Base-by-base conservation (phyloP, 2,329 filamentous ascomycete genomes). In the Hysterium pulicare region DNA sequence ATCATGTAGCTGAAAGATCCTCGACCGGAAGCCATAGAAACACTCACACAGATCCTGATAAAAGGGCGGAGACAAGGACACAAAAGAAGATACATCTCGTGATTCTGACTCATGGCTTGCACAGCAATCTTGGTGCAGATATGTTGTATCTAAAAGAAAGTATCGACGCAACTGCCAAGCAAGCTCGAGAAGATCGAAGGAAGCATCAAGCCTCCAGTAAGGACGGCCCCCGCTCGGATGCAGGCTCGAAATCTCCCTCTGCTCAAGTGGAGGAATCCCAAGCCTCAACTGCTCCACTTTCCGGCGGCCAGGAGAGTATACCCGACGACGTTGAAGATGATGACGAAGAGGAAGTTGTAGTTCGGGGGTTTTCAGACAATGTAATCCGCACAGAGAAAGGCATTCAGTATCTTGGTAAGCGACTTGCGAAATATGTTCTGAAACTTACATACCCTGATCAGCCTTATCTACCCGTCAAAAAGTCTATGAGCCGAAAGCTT, bases 101-200 rank as follows among this genome's bases (percentile, higher is more conserved):
- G 19, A 76, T 98, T 24, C 70, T 98, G 38, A 97, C 93, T 0
- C 93, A 98, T 70, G 93, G 93, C 0, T 68, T 98, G 49, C 93
- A 98, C 66, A 95, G 91, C 68, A 98, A 98, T 64, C 76, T 96
- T 10, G 89, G 93, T 4, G 87, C 90, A 17, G 93, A 98, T 64
- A 95, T 98, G 93, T 74, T 98, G 16, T 98, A 87, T 62, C 71
- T 98, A 64, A 98, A 98, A 62, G 93, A 98, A 68, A 95, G 89
- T 66, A 97, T 98, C 48, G 93, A 98, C 69, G 82, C 83, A 21
- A 83, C 87, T 2, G 85, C 84, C 3, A 84, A 75, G 55, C 82
- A 91, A 61, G 85, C 87, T 21, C 83, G 84, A 54, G 71, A 81
- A 38, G 84, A 87, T 64, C 81, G 83, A 28, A 83, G 77, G 61